phyloP scores from a whole-genome alignment of 2,329 filamentous ascomycete species.

The Beauveria sp. region DNA sequence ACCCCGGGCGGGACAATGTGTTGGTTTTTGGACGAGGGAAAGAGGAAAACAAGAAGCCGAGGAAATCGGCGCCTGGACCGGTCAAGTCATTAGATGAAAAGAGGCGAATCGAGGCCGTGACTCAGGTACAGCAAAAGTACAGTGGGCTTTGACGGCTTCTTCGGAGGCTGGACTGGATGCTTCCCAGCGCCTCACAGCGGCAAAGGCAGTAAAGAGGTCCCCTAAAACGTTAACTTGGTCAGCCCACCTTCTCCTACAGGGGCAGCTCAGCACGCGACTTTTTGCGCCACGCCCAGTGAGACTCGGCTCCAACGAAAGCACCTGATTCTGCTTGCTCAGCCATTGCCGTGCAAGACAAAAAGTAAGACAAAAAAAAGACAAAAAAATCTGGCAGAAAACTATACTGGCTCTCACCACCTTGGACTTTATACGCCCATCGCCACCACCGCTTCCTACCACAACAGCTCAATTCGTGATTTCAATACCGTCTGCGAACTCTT shows the following conservation, averaged over 20 bases:
- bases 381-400: constrained; percentile 10
- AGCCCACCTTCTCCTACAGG: background rate
- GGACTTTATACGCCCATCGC: background rate
- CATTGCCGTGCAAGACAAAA: background rate
- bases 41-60: background rate
- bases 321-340: background rate
- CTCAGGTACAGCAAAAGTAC: background rate
- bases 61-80: background rate
- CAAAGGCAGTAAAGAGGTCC: no score
- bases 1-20: background rate
- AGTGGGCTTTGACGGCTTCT: background rate
- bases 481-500: background rate
- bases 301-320: background rate
- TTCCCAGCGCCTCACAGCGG: no score
- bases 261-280: constrained; percentile 4
- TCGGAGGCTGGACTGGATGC: background rate
- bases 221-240: no score
- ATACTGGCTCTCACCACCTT: constrained; percentile 7
- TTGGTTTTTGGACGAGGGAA: background rate
- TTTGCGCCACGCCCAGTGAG: background rate
- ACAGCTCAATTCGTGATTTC: background rate
- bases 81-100: background rate
- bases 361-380: background rate
- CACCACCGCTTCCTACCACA: background rate
- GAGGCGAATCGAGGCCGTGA: background rate